Base-by-base conservation (phyloP, 192 early-diverging fungal genomes). In the Coemansia sp. region DNA sequence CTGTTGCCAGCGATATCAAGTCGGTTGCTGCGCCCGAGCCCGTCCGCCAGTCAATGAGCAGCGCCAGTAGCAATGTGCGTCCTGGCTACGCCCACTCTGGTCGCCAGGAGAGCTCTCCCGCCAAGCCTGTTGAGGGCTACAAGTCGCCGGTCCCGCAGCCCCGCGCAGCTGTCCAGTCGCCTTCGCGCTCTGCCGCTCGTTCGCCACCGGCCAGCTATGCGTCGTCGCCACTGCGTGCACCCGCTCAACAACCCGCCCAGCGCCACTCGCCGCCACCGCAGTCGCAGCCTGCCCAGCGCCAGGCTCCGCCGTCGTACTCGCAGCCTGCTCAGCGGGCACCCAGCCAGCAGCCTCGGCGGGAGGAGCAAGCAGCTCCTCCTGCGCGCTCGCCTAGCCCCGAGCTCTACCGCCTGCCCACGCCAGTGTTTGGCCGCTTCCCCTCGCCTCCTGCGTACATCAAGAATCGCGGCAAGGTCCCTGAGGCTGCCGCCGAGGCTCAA, bases 351-450 rank as follows among this genome's bases (percentile, higher is more conserved):
- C 64, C 59, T 16, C 64, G 48, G 25, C 35, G 55, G 55, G 26
- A 26, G 28, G 18, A 60, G 59, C 45, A 62, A 65, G 9, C 64
- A 64, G 37, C 65, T 61, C 12, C 62, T 34, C 1, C 57, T 57
- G 28, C 34, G 14, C 67, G 68, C 28, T 43, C 65, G 11, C 80
- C 80, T 1, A 75, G 72, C 21, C 80, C 80, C 3, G 37, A 61
- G 59, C 62, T 73, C 10, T 72, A 72, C 20, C 68, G 69, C 2
- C 23, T 72, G 63, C 80, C 80, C 0, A 75, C 80, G 16, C 80
- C 80, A 0, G 61, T 83, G 37, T 83, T 83, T 75, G 80, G 80
- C 3, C 68, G 80, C 0, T 83, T 83, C 69, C 80, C 80, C 1
- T 77, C 75, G 16, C 80, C 80, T 2, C 80, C 80, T 5, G 59